Conservation (phyloP, 2,329 filamentous ascomycete species). For the Pestalotiopsis sp. region DNA sequence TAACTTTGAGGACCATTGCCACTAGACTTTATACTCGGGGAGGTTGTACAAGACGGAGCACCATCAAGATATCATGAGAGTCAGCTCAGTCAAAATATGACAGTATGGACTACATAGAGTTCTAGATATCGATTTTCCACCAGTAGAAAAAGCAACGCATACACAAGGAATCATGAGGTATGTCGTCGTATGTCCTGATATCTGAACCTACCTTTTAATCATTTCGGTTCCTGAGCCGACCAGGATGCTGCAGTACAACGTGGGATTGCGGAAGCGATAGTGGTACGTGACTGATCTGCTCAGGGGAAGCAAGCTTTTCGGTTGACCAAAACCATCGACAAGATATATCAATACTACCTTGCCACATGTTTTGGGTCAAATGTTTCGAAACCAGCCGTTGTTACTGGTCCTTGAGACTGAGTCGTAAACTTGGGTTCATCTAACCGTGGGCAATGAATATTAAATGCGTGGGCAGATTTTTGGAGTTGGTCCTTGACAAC, state of each 20-base stretch:
- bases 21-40: background rate
- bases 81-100: background rate
- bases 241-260: background rate
- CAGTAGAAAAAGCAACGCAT: background rate
- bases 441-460: background rate
- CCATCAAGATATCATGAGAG: background rate
- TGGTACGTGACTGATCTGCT: background rate
- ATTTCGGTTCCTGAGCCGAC: conserved; percentile 5
- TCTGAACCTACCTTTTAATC: background rate
- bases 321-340: background rate
- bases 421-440: too few relatives aligned
- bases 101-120: too few relatives aligned
- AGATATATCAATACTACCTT: background rate
- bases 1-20: background rate
- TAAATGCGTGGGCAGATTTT: background rate
- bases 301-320: background rate
- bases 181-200: background rate
- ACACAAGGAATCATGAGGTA: background rate
- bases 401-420: background rate
- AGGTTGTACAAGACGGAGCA: background rate
- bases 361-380: background rate
- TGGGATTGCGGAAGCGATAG: background rate
- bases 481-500: background rate
- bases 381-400: background rate
- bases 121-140: conserved; percentile 1